Evolutionary conservation across 257 asterid genomes (phyloP), one percentile per base, ranked within the genome.

Genomic region (Echites panduratus): DNA sequence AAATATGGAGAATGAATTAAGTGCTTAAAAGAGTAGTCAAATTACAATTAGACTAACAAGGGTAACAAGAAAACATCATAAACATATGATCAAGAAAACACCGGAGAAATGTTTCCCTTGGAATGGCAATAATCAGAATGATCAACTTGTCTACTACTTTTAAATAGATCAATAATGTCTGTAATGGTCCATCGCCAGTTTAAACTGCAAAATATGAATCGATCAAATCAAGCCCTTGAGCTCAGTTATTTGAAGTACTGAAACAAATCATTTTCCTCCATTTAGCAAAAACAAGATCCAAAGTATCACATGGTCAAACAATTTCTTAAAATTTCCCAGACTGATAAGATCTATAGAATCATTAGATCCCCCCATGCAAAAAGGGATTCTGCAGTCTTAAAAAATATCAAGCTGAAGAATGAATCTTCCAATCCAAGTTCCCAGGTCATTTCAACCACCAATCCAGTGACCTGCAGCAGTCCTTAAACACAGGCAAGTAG

Each of bases 401-500:
- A 53, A 4, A 68, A 20, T 27, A 67, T 20, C 67, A 43, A 32
- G 41, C 43, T 20, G 14, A 56, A 75, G 0, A 13, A 11, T 56
- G 22, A 57, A 76, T 22, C 41, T n/a, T 38, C 20, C 5, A 32
- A 40, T 50, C 48, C 17, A 70, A 61, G 40, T 50, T 41, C 52
- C 63, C 6, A 49, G 43, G 66, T 38, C 54, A 59, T 48, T 5
- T 53, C 19, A 29, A 64, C 43, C 17, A 16, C 58, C 71, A 70
- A 76, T 61, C 50, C 19, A 49, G 78, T 44, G 47, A 61, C n/a
- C 57, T 35, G 29, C 24, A n/a, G 27, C 24, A 70, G 35, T 20
- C 64, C 13, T 54, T 32, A 16, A 24, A 75, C 43, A 20, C 53
- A 20, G 10, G 32, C 32, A 64, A 1, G 16, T 24, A 41, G 26